Percentiles rank a stretch among this genome's conserved stretches.
Evolutionary conservation across 2,329 filamentous ascomycete genomes (phyloP).

Genomic region (Lizonia empirigonia): DNA sequence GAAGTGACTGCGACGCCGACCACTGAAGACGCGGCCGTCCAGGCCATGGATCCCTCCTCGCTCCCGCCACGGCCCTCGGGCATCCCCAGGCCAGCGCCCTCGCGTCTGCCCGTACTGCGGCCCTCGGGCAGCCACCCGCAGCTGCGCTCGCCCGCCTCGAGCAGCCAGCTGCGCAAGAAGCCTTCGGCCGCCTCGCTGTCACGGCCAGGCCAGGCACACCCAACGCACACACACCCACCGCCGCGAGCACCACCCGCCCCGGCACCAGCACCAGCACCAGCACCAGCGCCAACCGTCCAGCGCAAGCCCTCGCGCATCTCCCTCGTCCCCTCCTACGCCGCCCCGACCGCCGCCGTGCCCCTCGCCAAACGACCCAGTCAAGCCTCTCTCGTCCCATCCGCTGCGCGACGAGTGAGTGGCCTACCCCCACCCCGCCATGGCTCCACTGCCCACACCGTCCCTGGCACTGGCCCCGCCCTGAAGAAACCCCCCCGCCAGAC

Average conservation of each 20-base stretch:
- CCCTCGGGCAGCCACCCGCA: conserved; percentile 47
- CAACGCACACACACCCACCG: not conserved
- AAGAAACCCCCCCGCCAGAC: conserved; percentile 48
- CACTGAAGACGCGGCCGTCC: conserved; percentile 14
- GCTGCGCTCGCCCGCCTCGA: conserved; percentile 52
- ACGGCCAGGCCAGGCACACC: conserved; percentile 16
- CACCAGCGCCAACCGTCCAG: conserved; percentile 30
- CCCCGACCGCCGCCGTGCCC: conserved; percentile 25
- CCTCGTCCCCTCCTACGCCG: conserved; percentile 32
- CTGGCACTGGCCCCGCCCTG: conserved; percentile 33
- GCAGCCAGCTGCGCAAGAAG: conserved; percentile 50
- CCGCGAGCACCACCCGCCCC: not conserved
- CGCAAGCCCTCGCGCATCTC: conserved; percentile 42
- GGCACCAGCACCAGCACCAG: not conserved
- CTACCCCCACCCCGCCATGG: conserved; percentile 29
- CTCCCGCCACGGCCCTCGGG: conserved; percentile 40
- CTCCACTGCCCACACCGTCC: conserved; percentile 18
- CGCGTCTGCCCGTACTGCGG: conserved; percentile 58
- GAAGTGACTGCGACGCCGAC: conserved; percentile 8
- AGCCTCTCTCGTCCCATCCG: conserved; percentile 31
- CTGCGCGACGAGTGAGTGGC: conserved; percentile 29
- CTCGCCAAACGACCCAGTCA: conserved; percentile 18
- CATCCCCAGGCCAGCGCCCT: conserved; percentile 56
- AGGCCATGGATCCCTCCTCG: conserved; percentile 42
- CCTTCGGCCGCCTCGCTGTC: conserved; percentile 37